These are phyloP conservation scores for Russula vinacea DNA, from an alignment of 768 basidiomycete genomes.

Conservation along the genomic window DNA sequence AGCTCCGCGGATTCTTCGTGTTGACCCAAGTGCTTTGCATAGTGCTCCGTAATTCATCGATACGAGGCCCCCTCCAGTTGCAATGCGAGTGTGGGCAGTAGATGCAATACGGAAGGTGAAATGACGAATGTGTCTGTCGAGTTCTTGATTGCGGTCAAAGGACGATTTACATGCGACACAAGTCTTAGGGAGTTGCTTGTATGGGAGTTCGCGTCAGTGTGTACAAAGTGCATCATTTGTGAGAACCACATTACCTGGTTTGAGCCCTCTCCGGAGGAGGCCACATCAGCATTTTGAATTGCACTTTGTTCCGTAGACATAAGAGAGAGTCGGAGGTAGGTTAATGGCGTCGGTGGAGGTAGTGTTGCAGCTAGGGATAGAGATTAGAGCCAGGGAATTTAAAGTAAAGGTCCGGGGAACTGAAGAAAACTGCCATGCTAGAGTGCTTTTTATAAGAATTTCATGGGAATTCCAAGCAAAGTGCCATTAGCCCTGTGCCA, in stretches of 20 bases:
- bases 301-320: background rate
- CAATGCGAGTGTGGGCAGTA: background rate
- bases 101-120: constrained; percentile 1
- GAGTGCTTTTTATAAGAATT: background rate
- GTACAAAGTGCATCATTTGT: background rate
- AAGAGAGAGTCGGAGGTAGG: background rate
- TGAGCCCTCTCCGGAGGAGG: background rate
- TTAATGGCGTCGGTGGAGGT: background rate
- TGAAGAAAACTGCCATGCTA: background rate
- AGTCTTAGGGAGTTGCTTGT: background rate
- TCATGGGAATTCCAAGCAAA: background rate
- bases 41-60: background rate
- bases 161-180: background rate
- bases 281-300: background rate
- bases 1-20: background rate
- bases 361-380: background rate
- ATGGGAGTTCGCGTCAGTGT: background rate
- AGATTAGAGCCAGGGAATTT: background rate
- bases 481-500: background rate
- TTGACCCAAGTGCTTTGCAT: background rate
- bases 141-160: background rate
- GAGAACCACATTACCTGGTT: background rate
- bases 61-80: background rate
- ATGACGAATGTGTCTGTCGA: background rate
- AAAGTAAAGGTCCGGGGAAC: background rate